Evolutionary conservation across 805 yeast genomes (phyloP), one percentile per base, ranked within the genome.

Genomic region (Middelhovenomyces tepae): DNA sequence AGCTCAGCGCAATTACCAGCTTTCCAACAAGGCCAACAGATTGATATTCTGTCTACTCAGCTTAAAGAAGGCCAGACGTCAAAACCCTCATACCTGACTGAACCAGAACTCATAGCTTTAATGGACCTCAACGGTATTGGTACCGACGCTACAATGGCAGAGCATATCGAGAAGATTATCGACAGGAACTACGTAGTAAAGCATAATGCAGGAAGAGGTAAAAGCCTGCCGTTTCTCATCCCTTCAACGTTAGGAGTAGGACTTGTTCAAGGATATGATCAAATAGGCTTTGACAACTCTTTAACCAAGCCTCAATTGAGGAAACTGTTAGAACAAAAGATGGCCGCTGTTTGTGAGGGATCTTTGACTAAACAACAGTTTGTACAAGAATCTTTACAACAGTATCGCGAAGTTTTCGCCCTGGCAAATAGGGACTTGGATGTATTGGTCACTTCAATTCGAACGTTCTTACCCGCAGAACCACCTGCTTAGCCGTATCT

Each of bases 111-210:
- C 15, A 85, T 91, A 57, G 78, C 84, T 7, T 60, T 91, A 29
- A 91, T 91, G 99, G 97, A 93, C 60, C 82, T 76, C 7, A 91
- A 91, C 55, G 97, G 97, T 0, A 91, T 91, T 28, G 99, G 99
- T 2, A 91, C 99, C 0, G 99, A 91, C 62, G 99, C 99, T 1
- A 91, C 99, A 0, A 93, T 91, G 57, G 98, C 97, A 0, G 98
- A 91, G 27, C 99, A 91, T 56, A 91, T 91, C 23, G 86, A 81
- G 37, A 87, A 82, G 50, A 75, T 91, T 27, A 59, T 70, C 18
- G 54, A 56, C 7, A 59, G 98, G 34, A 73, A 75, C 13, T 93
- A 87, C 48, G 34, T 60, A 55, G 27, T 32, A 18, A 42, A 34
- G 31, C 27, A 23, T 7, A 19, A 31, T 13, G 27, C 28, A 8